phyloP scores from a whole-genome alignment of 805 yeast genomes.

The Kregervanrija pseudodelftensis region DNA sequence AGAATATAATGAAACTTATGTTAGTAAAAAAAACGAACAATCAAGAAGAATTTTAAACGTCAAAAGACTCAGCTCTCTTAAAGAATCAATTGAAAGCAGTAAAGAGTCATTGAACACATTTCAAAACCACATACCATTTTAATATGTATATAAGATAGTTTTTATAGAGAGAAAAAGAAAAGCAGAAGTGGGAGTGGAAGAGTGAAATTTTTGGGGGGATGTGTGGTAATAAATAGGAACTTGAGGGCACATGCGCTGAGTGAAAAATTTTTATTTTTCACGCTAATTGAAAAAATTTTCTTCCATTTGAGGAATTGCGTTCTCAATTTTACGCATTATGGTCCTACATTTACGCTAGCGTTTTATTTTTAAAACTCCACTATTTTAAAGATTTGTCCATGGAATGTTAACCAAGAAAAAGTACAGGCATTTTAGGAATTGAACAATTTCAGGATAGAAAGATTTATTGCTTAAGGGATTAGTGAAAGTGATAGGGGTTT shows the following conservation, averaged over 20 bases:
- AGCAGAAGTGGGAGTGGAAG: constrained; percentile 1
- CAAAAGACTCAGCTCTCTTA: background rate
- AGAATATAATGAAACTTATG: constrained; percentile 2
- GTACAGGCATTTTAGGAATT: too few species aligned
- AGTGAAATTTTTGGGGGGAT: constrained; percentile 1
- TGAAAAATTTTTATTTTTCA: constrained; percentile 2
- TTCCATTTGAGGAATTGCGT: constrained; percentile 1
- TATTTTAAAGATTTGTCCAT: background rate
- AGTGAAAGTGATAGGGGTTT: too few species aligned
- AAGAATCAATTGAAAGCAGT: background rate
- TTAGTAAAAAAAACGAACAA: constrained; percentile 4
- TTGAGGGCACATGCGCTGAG: too few species aligned
- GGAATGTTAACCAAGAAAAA: too few species aligned
- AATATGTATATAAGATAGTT: background rate
- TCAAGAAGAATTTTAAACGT: background rate
- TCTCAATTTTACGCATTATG: constrained; percentile 1
- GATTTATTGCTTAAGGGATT: too few species aligned
- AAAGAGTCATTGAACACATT: background rate
- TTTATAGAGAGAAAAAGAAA: background rate
- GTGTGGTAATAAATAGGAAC: too few species aligned
- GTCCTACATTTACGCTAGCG: constrained; percentile 1
- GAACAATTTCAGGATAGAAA: too few species aligned
- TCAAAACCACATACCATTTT: background rate
- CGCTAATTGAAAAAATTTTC: constrained; percentile 2
- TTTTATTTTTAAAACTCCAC: background rate